phyloP scores from a whole-genome alignment of 176 grass and related monocot species.

The Coix lacrymajobi region DNA sequence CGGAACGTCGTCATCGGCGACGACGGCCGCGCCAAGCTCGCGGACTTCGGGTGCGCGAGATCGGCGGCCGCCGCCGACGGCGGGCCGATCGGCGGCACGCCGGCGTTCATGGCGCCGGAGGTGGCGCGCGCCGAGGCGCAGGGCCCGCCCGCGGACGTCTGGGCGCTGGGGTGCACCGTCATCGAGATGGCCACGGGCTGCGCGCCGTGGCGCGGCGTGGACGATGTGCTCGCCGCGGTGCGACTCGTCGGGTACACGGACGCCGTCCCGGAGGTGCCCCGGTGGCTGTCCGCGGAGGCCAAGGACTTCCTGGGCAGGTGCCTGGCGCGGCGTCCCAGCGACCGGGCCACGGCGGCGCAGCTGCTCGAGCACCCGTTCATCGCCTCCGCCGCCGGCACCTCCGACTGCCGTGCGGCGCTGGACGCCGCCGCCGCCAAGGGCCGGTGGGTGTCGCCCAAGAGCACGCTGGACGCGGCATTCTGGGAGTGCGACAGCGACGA shows the following conservation, averaged over 20 bases:
- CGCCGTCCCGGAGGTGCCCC: slow-evolving; percentile 34
- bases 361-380: slow-evolving; percentile 60
- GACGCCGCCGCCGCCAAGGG: background rate
- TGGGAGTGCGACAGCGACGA: slow-evolving; percentile 44
- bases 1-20: slow-evolving; percentile 59
- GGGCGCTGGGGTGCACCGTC: slow-evolving; percentile 63
- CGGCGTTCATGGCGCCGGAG: slow-evolving; percentile 95
- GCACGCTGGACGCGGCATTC: slow-evolving; percentile 56
- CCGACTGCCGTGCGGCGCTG: background rate
- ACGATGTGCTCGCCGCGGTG: slow-evolving; percentile 38
- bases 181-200: slow-evolving; percentile 73
- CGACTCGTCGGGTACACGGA: slow-evolving; percentile 57
- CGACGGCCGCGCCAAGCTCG: slow-evolving; percentile 58
- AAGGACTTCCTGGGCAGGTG: slow-evolving; percentile 64
- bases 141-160: slow-evolving; percentile 60
- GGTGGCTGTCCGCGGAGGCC: slow-evolving; percentile 50
- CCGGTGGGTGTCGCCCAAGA: slow-evolving; percentile 64
- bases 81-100: slow-evolving; percentile 44
- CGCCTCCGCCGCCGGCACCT: background rate
- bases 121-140: slow-evolving; percentile 72
- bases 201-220: slow-evolving; percentile 33
- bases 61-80: accelerated
- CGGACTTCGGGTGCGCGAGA: slow-evolving; percentile 68
- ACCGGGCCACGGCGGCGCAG: slow-evolving; percentile 45
- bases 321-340: slow-evolving; percentile 27